Evolutionary conservation across 352 stramenopile genomes (phyloP), one percentile per base, ranked within the genome.

Genomic region (Pythium apleroticum): DNA sequence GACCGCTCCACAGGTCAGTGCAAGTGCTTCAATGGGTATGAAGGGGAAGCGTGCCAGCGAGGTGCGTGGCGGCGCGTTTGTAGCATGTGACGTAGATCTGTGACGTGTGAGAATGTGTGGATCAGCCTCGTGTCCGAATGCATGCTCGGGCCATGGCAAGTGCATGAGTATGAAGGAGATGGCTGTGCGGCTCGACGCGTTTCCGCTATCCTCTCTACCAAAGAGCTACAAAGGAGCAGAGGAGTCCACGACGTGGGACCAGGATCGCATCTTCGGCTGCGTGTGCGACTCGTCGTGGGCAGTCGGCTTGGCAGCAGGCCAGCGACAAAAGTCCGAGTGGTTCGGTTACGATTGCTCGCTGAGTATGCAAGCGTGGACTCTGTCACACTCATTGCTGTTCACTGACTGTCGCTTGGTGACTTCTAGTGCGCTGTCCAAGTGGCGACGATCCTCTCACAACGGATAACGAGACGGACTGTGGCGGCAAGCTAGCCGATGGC

Each of bases 261-360:
- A 90, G 58, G 77, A 89, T 60, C 74, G 80, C 24, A 71, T 95
- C 35, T 90, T 77, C 24, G 87, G 87, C 15, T 95, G 87, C 58
- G 68, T 92, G 19, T 95, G 86, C 49, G 86, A 95, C 57, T 95
- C 86, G 25, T 77, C 74, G 4, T 95, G 84, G 84, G 30, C 68
- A 0, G 87, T 95, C 4, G 84, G 85, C 8, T 76, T 98, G 1
- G 89, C 52, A 3, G 35, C 63, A 1, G 89, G 78, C 1, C 63
- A 98, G 60, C 81, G 74, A 4, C 93, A 98, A 64, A 75, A 86
- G 33, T 72, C 87, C 3, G 69, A 97, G 69, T 97, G 85, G 79
- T 98, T 98, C 61, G 90, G 90, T 8, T 66, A 82, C 19, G 89
- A 96, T 55, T 98, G 91, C 68, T 96, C 88, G 12, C 63, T 75